phyloP scores from a whole-genome alignment of 1,284 basidiomycete genomes.

The Rhodotorula sp. region DNA sequence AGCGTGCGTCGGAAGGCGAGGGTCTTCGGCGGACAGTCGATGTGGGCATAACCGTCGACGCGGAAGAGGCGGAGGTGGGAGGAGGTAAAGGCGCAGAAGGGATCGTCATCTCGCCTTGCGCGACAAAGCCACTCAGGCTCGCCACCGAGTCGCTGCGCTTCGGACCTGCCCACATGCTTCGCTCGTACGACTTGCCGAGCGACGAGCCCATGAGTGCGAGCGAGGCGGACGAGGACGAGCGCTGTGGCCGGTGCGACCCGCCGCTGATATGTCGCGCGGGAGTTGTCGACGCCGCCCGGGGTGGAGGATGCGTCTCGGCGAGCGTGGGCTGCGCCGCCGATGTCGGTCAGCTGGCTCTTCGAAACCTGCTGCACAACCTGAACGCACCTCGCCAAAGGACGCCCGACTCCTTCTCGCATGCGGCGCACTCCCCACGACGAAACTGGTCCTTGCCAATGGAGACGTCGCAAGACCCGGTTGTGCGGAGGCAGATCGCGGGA shows the following conservation, averaged over 20 bases:
- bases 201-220: constrained; percentile 28
- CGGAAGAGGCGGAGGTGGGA: constrained; percentile 6
- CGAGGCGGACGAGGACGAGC: constrained; percentile 20
- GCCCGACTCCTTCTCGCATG: neutral
- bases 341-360: neutral
- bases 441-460: neutral
- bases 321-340: neutral
- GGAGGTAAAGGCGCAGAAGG: neutral
- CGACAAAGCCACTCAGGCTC: constrained; percentile 16
- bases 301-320: constrained; percentile 1
- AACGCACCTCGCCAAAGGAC: constrained; percentile 13
- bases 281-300: neutral
- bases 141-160: constrained; percentile 8
- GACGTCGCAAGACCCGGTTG: neutral
- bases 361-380: neutral
- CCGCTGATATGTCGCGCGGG: neutral
- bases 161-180: neutral
- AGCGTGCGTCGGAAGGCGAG: neutral
- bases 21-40: neutral
- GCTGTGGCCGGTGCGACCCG: constrained; percentile 4
- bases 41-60: constrained; percentile 6
- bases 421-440: constrained; percentile 16
- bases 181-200: constrained; percentile 7
- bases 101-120: constrained; percentile 8
- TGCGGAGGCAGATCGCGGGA: neutral